Percentiles rank a stretch among this genome's conserved stretches.
These are phyloP conservation scores for Mycena rosella DNA, from an alignment of 768 basidiomycete genomes.

Conservation along the genomic window DNA sequence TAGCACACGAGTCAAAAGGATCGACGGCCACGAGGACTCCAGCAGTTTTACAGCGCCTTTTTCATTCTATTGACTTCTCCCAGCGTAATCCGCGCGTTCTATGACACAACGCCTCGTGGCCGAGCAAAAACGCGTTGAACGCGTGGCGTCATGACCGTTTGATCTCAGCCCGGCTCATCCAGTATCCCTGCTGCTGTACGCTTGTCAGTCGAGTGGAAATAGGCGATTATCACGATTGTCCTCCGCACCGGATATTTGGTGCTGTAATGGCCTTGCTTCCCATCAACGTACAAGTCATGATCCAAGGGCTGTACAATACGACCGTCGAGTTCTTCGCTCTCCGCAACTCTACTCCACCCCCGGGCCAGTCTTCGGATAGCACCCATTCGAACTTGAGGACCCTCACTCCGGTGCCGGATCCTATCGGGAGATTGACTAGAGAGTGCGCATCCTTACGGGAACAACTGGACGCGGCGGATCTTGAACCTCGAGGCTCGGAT, in stretches of 20 bases:
- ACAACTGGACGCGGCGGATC: slow-evolving; percentile 60
- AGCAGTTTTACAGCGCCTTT: slow-evolving; percentile 22
- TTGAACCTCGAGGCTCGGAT: slow-evolving; percentile 58
- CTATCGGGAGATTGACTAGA: slow-evolving; percentile 51
- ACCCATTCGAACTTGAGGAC: slow-evolving; percentile 44
- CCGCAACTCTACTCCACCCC: slow-evolving; percentile 53
- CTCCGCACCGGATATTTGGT: slow-evolving; percentile 43
- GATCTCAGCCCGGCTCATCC: slow-evolving; percentile 31
- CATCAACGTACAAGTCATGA: slow-evolving; percentile 47
- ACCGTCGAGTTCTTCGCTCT: slow-evolving; percentile 72
- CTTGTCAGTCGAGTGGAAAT: slow-evolving; percentile 29
- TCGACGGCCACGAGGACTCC: slow-evolving; percentile 32
- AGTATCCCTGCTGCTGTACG: slow-evolving; percentile 19
- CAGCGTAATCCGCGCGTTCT: slow-evolving; percentile 29
- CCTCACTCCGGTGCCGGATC: slow-evolving; percentile 56
- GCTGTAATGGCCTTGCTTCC: slow-evolving; percentile 37
- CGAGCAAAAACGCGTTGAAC: slow-evolving; percentile 2
- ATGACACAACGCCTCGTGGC: slow-evolving; percentile 24
- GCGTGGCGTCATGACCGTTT: not conserved
- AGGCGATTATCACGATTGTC: slow-evolving; percentile 37
- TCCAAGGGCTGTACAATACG: slow-evolving; percentile 62
- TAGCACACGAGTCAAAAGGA: slow-evolving; percentile 33
- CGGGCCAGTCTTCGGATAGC: slow-evolving; percentile 40
- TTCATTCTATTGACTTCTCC: slow-evolving; percentile 25
- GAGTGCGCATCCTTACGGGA: slow-evolving; percentile 57